Conservation (phyloP, 805 yeast genomes). For the Wickerhamiella occidentalis region DNA sequence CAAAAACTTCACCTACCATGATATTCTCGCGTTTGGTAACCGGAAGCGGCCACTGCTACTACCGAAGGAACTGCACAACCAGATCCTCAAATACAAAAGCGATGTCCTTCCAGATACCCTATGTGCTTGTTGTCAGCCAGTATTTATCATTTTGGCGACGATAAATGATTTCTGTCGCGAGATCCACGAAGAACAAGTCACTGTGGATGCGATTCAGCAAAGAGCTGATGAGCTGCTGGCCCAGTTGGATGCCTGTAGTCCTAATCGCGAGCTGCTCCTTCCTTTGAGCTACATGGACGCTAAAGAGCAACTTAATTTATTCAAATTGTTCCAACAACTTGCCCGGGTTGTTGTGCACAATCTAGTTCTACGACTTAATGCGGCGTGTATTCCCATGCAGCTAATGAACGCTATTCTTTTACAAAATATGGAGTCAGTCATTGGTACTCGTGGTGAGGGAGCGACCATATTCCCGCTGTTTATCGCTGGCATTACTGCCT, state of each 20-base stretch:
- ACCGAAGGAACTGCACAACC: constrained; percentile 46
- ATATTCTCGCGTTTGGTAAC: constrained; percentile 53
- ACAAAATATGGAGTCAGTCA: background rate
- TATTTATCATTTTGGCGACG: constrained; percentile 57
- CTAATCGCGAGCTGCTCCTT: constrained; percentile 38
- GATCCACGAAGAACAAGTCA: constrained; percentile 20
- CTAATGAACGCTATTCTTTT: constrained; percentile 30
- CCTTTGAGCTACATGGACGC: constrained; percentile 36
- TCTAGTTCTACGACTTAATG: constrained; percentile 46
- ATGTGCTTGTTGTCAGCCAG: constrained; percentile 57
- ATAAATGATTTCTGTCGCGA: constrained; percentile 49
- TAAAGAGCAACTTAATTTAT: constrained; percentile 54
- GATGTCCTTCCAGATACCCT: constrained; percentile 47
- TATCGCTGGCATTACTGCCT: constrained; percentile 61
- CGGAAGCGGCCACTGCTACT: constrained; percentile 48
- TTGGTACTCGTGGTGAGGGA: constrained; percentile 54
- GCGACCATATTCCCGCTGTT: constrained; percentile 66
- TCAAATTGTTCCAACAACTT: constrained; percentile 59
- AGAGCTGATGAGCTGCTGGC: constrained; percentile 33
- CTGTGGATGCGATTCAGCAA: constrained; percentile 14
- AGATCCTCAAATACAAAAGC: constrained; percentile 32
- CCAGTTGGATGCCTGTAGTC: constrained; percentile 39
- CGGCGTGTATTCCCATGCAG: constrained; percentile 53
- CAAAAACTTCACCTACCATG: constrained; percentile 72
- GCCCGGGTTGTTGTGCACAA: constrained; percentile 58